Base-by-base conservation (phyloP, 805 yeast genomes). In the Scheffersomyces stipitis region DNA sequence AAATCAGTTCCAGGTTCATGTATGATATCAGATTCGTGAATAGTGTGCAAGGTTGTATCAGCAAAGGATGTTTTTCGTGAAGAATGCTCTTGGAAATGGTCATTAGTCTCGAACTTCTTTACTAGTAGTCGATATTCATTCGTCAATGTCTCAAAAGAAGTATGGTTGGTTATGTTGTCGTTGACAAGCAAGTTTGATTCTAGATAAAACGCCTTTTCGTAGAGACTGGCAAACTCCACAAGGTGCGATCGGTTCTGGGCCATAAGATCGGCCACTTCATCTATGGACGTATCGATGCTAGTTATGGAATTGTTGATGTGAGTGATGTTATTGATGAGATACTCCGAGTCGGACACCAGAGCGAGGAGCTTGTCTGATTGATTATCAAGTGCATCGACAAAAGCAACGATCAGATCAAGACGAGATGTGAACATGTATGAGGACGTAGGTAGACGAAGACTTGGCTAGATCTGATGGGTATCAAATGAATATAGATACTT, bases 101-200 rank as follows among this genome's bases (percentile, higher is more conserved):
- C 48, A 33, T 48, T 44, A 7, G 27, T 32, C 18, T 31, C 29
- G 16, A 51, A 49, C 23, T 43, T 53, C 31, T 43, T 38, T 38
- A 58, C 45, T 26, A 67, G 45, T 32, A 42, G 45, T 7, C 46
- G 40, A 43, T 51, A 65, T 41, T 68, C 73, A 18, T 37, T 42
- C 18, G 46, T 37, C 32, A 68, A 45, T 30, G 52, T 61, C 30
- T 52, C 56, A 40, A 57, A 58, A 4, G 60, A 50, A 15, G 59
- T 54, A 31, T 51, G 57, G 42, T 61, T 64, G 36, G 70, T 61
- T 22, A 54, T 38, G 13, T 30, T 27, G 44, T 67, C 73, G 36
- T 64, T 65, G 15, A 48, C 24, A 20, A 45, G 49, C 32, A 66
- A 34, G 38, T 53, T 60, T 10, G 64, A 52, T 43, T 68, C 73